Base-by-base conservation (phyloP, 2,329 filamentous ascomycete genomes). In the Phaeoacremonium minimum region DNA sequence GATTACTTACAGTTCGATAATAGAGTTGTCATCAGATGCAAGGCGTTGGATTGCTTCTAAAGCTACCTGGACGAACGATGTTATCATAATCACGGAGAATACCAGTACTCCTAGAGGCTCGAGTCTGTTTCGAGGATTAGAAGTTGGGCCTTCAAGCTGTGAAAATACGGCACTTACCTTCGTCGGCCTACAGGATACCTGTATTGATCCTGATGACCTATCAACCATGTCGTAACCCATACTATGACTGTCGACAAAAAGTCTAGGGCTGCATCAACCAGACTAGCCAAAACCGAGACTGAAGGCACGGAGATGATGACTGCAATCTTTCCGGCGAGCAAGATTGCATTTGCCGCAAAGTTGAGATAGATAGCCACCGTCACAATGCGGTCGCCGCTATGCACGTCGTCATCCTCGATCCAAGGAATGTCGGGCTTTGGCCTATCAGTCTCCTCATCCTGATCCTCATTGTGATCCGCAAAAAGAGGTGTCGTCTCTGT, bases 291-390 rank as follows among this genome's bases (percentile, higher is more conserved):
- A 11, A 91, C 85, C 5, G 86, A 90, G 55, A 93, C 80, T 31
- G 86, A 91, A 15, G 81, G 86, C 1, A 89, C 88, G 35, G 87
- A 76, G 20, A 87, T 55, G 28, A 90, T 81, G 35, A 93, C 87
- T 28, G 77, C 73, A 34, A 89, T 76, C 58, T 95, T 95, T 42
- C 87, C 78, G 6, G 75, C 73, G 4, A 95, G 73, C 3, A 95
- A 71, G 30, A 87, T 65, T 3, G 79, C 69, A 55, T 95, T 95
- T 40, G 88, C 89, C 15, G 75, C 63, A 33, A 94, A 75, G 55
- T 94, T 95, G 58, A 94, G 65, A 58, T 89, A 91, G 51, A 97
- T 93, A 29, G 91, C 90, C 15, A 93, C 54, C n/a, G 81, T 84
- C 33, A 96, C 88, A 33, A 95, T 77, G 13, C 75, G 79, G 41